Evolutionary conservation across 1,284 basidiomycete species (phyloP), one percentile per base, ranked within the genome.

Genomic region (Anthracocystis walkeri): DNA sequence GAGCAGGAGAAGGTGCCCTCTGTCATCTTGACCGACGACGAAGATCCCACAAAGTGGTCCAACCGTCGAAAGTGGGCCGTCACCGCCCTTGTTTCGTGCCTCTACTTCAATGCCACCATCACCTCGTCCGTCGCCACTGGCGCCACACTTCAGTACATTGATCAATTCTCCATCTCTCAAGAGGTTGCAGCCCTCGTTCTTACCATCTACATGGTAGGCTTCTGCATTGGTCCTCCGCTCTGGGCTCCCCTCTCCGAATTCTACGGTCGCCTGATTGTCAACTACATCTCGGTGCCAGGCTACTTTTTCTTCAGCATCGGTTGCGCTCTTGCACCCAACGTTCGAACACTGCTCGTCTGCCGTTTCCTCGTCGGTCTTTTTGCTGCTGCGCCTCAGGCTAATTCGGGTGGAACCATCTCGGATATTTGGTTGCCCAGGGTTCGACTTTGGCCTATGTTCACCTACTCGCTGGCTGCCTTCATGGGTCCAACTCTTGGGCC

Each of bases 201-300:
- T 25, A 65, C 75, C 31, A 50, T 77, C 31, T 79, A 78, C 42
- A 70, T 81, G 57, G 54, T 75, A 16, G 68, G 78, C 50, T 74
- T 78, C 52, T 75, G 71, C 35, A 52, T 81, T 23, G 78, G 77
- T 4, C 78, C 80, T 16, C 61, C 77, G 11, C 38, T 81, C 27
- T 75, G 74, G 62, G 79, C 76, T 7, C 79, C 79, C 0, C 50
- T 76, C 23, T 76, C 73, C 2, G 79, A 81, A 48, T 59, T 79
- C 20, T 66, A 65, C 41, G 79, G 79, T 2, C 72, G 79, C n/a
- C 49, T 57, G 11, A 35, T 63, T n/a, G 73, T 81, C 60, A 78
- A 76, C 57, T 53, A 78, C 48, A 48, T 71, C 23, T 70, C 75
- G 8, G 62, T 71, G 2, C 65, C 71, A 2, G 51, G 74, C 48